Evolutionary conservation across 2,329 filamentous ascomycete species (phyloP).

Genomic region (Thielaviopsis musarum): DNA sequence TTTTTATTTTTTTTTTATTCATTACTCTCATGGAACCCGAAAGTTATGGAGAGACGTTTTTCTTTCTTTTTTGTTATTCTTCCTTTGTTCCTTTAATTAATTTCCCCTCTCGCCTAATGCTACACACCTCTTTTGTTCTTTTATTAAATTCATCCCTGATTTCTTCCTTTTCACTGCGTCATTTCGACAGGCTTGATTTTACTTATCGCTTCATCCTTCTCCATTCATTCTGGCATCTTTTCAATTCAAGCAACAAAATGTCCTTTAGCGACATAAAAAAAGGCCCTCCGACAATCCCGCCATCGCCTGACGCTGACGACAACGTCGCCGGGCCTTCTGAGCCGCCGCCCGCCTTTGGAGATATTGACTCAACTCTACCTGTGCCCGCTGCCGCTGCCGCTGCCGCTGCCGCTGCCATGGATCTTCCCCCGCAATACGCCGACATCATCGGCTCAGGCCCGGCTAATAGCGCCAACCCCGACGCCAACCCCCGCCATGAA

Average conservation of each 20-base stretch:
- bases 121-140: too few relatives aligned
- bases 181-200: too few relatives aligned
- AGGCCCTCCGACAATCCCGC: neutral
- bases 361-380: neutral
- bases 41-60: too few relatives aligned
- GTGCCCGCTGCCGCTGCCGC: neutral
- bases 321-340: neutral
- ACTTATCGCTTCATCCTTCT: too few relatives aligned
- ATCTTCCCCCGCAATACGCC: slow-evolving; percentile 30
- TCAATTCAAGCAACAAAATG: neutral
- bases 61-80: too few relatives aligned
- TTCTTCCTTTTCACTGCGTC: too few relatives aligned
- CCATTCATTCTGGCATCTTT: too few relatives aligned
- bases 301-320: neutral
- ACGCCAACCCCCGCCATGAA: slow-evolving; percentile 16
- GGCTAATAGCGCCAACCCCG: slow-evolving; percentile 12
- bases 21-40: too few relatives aligned
- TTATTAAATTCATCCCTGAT: too few relatives aligned
- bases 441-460: slow-evolving; percentile 18
- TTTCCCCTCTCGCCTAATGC: too few relatives aligned
- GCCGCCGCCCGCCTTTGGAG: slow-evolving; percentile 5
- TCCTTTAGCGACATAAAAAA: neutral
- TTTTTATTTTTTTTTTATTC: too few relatives aligned
- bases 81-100: too few relatives aligned
- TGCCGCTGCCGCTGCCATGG: slow-evolving; percentile 9